Conservation (phyloP, 495 filamentous ascomycete genomes). For the Baudoinia panamericana region DNA sequence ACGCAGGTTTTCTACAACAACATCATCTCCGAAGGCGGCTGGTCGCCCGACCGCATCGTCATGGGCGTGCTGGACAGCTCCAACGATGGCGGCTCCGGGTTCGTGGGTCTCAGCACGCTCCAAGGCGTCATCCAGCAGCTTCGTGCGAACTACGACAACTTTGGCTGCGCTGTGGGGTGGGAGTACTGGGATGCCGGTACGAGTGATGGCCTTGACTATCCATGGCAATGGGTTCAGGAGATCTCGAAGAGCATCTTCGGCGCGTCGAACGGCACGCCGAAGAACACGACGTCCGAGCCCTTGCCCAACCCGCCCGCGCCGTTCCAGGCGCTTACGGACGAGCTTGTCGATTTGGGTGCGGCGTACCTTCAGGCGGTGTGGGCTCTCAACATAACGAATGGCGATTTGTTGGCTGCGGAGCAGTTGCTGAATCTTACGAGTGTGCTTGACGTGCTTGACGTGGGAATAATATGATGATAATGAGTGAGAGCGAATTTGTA, state of each 20-base stretch:
- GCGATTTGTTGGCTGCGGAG: not conserved
- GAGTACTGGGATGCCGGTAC: conserved; percentile 52
- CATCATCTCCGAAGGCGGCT: conserved; percentile 46
- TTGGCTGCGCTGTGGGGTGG: conserved; percentile 80
- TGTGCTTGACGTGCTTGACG: no score
- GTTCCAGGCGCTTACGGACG: not conserved
- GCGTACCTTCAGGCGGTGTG: not conserved
- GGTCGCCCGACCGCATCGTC: conserved; percentile 52
- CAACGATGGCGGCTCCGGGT: conserved; percentile 42
- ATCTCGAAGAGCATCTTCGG: not conserved
- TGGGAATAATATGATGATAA: no score
- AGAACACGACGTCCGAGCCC: not conserved
- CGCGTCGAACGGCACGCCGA: not conserved
- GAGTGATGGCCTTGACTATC: conserved; percentile 34
- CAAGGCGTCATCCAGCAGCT: conserved; percentile 32
- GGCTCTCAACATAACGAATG: not conserved
- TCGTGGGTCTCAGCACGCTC: conserved; percentile 24
- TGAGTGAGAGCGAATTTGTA: no score
- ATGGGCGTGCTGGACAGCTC: conserved; percentile 61
- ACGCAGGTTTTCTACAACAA: conserved; percentile 48
- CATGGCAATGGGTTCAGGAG: conserved; percentile 49
- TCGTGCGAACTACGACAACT: conserved; percentile 43
- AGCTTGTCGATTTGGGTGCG: not conserved
- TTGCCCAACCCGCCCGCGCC: not conserved
- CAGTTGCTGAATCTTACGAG: no score